Percentiles rank a stretch among this genome's conserved stretches.
phyloP scores from a whole-genome alignment of 1,284 basidiomycete species.

The Trichosporon ovoides region DNA sequence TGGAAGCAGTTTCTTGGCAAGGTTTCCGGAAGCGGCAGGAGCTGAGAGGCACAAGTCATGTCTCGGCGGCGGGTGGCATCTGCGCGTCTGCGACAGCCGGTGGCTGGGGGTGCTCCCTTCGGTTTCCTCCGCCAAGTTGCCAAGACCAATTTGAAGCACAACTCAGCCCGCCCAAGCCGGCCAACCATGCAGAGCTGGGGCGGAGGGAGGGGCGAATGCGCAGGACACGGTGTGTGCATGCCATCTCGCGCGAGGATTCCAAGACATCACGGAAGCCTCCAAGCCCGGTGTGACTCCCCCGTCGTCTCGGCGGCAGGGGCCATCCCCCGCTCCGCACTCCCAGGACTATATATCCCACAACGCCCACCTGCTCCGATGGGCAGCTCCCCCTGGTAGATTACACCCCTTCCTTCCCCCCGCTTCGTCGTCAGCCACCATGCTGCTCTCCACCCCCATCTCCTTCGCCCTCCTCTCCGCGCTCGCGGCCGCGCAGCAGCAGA shows the following conservation, averaged over 20 bases:
- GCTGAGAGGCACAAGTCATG: no score
- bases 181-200: background rate
- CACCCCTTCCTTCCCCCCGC: background rate
- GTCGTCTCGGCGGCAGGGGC: no score
- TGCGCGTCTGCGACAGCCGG: no score
- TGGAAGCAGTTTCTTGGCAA: background rate
- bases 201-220: background rate
- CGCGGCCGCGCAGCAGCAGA: background rate
- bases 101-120: background rate
- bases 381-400: background rate
- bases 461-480: background rate
- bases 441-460: background rate
- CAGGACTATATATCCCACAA: background rate
- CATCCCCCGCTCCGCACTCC: background rate
- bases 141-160: conserved; percentile 4
- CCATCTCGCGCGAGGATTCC: background rate
- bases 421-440: background rate
- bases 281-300: background rate
- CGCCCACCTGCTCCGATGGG: background rate
- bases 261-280: background rate
- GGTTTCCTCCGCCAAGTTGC: conserved; percentile 1
- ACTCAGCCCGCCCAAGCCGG: background rate
- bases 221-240: background rate
- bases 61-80: no score
- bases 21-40: background rate